Percentiles rank a stretch among this genome's conserved stretches.
These are phyloP conservation scores for Piromyces finnis DNA, from an alignment of 192 early-diverging fungal species.

Conservation along the genomic window DNA sequence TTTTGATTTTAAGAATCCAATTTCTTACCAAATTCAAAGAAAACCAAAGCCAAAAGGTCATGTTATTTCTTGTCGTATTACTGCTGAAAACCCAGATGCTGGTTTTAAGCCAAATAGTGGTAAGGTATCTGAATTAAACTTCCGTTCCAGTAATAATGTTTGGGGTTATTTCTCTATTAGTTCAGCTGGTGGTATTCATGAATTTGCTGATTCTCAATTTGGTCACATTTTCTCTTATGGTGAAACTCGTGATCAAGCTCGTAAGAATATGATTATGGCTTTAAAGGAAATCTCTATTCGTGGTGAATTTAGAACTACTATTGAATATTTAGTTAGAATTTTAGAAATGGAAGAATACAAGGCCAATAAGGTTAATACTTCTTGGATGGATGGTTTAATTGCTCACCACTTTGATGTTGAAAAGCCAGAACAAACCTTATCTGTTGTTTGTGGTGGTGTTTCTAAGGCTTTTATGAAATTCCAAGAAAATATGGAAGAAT, in stretches of 20 bases:
- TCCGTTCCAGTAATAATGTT: conserved; percentile 83
- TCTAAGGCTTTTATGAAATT: conserved; percentile 60
- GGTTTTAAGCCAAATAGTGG: conserved; percentile 97
- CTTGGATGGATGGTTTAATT: conserved; percentile 90
- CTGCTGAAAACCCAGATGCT: conserved; percentile 97
- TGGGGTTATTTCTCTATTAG: conserved; percentile 99
- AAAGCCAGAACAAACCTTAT: conserved; percentile 73
- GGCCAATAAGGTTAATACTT: conserved; percentile 80
- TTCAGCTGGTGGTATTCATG: conserved; percentile 86
- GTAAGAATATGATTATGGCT: conserved; percentile 93
- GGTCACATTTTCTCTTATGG: conserved; percentile 98
- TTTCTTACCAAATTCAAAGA: conserved; percentile 66
- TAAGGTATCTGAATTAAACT: conserved; percentile 93
- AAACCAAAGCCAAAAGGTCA: conserved; percentile 88
- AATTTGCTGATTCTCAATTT: conserved; percentile 99
- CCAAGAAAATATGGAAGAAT: conserved; percentile 46
- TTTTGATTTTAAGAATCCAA: conserved; percentile 69
- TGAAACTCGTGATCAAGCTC: conserved; percentile 73
- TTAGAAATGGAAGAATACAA: conserved; percentile 77
- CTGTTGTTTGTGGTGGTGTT: conserved; percentile 83
- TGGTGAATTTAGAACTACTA: conserved; percentile 94
- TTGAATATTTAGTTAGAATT: conserved; percentile 89
- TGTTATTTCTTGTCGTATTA: conserved; percentile 95
- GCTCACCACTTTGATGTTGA: conserved; percentile 70
- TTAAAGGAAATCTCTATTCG: conserved; percentile 95